Evolutionary conservation across 805 yeast species (phyloP).

Genomic region (Yarrowia porcina): DNA sequence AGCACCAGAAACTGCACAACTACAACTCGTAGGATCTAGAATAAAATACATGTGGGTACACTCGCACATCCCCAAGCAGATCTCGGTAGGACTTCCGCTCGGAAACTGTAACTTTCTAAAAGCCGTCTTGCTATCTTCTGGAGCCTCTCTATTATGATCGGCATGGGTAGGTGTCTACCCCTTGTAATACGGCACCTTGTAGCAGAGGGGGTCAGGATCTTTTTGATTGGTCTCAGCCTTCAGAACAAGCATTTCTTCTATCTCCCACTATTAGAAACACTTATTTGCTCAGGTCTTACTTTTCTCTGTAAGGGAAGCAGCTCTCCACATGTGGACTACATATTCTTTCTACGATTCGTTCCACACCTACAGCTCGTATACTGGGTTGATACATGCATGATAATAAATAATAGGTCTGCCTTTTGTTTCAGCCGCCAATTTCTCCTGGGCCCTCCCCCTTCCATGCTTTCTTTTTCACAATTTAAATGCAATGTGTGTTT

Average conservation of each 20-base stretch:
- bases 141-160: neutral
- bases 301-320: too few relatives aligned
- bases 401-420: constrained; percentile 6
- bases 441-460: neutral
- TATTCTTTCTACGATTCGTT: too few relatives aligned
- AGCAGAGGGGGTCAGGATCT: neutral
- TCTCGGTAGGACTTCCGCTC: constrained; percentile 6
- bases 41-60: too few relatives aligned
- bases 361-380: neutral
- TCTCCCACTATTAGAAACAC: too few relatives aligned
- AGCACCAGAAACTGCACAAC: too few relatives aligned
- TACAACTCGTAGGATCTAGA: too few relatives aligned
- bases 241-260: too few relatives aligned
- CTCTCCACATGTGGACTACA: too few relatives aligned
- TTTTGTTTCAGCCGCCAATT: neutral
- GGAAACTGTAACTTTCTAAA: neutral
- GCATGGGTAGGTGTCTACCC: constrained; percentile 12
- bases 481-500: constrained; percentile 15
- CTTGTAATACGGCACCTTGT: neutral
- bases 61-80: neutral
- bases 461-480: constrained; percentile 12
- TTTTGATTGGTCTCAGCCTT: too few relatives aligned
- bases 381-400: constrained; percentile 6
- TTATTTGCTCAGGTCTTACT: too few relatives aligned
- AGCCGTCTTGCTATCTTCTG: too few relatives aligned